These are phyloP conservation scores for Ulmus americana DNA, from an alignment of 331 rosid genomes.

Conservation along the genomic window DNA sequence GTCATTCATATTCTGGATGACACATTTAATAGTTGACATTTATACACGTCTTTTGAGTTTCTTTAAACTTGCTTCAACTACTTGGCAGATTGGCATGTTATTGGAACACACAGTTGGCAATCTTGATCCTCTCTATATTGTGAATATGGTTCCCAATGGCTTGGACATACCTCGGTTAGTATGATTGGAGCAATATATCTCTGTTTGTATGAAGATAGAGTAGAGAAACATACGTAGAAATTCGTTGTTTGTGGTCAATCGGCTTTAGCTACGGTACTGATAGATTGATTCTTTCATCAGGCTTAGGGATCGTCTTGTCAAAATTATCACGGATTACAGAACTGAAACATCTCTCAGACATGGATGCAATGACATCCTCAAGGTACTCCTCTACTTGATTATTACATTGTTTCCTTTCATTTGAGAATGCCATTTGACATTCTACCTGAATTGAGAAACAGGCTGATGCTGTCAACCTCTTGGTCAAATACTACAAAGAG, in stretches of 20 bases:
- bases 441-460: conserved; percentile 34
- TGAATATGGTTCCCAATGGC: conserved; percentile 93
- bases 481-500: conserved; percentile 79
- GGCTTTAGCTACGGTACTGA: neutral
- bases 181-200: conserved; percentile 12
- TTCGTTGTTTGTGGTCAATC: neutral
- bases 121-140: conserved; percentile 95
- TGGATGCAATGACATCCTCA: conserved; percentile 94
- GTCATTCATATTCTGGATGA: neutral
- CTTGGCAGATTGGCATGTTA: conserved; percentile 75
- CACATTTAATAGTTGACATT: neutral
- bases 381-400: conserved; percentile 40
- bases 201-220: neutral
- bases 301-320: conserved; percentile 93
- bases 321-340: conserved; percentile 83
- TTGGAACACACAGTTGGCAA: conserved; percentile 99
- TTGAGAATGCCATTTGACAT: conserved; percentile 19
- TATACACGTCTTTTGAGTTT: conserved; percentile 11
- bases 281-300: conserved; percentile 32
- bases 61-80: conserved; percentile 19
- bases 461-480: conserved; percentile 88
- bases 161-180: conserved; percentile 91
- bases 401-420: neutral
- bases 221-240: neutral
- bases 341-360: conserved; percentile 92